Percentiles rank a stretch among this genome's conserved stretches.
Evolutionary conservation across 2,329 filamentous ascomycete species (phyloP).

Genomic region (Venturia carpophila): DNA sequence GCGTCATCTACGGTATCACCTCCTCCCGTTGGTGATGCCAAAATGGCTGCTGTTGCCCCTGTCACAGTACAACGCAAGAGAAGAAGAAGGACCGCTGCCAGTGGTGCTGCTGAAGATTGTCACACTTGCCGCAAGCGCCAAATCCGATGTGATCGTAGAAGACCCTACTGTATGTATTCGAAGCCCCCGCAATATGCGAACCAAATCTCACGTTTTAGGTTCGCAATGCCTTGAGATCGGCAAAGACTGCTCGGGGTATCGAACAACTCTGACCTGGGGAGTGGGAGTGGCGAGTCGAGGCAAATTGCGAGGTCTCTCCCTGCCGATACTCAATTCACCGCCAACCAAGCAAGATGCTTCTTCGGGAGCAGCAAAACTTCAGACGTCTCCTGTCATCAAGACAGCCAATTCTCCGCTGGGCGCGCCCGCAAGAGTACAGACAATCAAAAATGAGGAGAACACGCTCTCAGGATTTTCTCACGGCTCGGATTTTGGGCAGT

Average conservation of each 20-base stretch:
- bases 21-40: neutral
- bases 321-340: constrained; percentile 50
- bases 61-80: constrained; percentile 47
- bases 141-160: constrained; percentile 78
- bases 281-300: constrained; percentile 92
- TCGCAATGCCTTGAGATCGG: constrained; percentile 87
- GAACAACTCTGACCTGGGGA: constrained; percentile 93
- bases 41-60: neutral
- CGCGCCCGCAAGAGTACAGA: neutral
- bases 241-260: constrained; percentile 91
- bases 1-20: constrained; percentile 5
- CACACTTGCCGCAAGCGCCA: constrained; percentile 83
- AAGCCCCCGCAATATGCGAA: neutral
- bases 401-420: neutral
- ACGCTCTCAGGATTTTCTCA: neutral
- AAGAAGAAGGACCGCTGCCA: constrained; percentile 78
- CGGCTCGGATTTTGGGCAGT: constrained; percentile 25
- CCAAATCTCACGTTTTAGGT: constrained; percentile 22
- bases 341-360: constrained; percentile 21
- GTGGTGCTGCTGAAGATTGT: constrained; percentile 88
- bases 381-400: constrained; percentile 4
- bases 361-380: neutral
- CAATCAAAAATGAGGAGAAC: constrained; percentile 14
- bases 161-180: constrained; percentile 65
- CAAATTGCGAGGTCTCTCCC: constrained; percentile 81